phyloP scores from a whole-genome alignment of 169 alveolate species.

The Amoebophrya sp. region DNA sequence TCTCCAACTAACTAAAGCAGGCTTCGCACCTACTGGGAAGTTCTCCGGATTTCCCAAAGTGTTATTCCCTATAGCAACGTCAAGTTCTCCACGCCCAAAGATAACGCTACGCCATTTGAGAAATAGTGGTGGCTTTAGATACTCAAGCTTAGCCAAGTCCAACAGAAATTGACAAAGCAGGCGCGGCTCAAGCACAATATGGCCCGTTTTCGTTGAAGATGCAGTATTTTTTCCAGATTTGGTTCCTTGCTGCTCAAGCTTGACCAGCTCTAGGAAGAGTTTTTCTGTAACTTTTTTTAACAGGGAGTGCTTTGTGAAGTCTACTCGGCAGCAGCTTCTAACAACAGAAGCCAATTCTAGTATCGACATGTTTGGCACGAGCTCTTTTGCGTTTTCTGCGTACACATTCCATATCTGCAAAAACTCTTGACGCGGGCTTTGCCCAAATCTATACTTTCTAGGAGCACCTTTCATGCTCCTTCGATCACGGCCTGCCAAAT shows the following conservation, averaged over 20 bases:
- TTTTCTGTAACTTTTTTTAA: background rate
- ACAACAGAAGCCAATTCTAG: background rate
- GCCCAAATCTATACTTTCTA: too few relatives aligned
- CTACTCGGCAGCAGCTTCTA: background rate
- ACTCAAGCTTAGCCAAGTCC: background rate
- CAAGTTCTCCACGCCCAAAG: too few relatives aligned
- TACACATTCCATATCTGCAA: background rate
- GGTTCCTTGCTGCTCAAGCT: too few relatives aligned
- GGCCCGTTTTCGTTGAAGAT: too few relatives aligned
- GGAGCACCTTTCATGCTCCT: too few relatives aligned
- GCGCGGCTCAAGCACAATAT: background rate
- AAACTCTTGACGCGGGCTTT: background rate
- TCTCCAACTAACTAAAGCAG: background rate
- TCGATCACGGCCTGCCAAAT: too few relatives aligned
- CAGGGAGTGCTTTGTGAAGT: constrained; percentile 17
- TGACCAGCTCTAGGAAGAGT: too few relatives aligned
- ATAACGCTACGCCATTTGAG: background rate
- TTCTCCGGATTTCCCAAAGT: too few relatives aligned
- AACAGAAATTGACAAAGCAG: background rate
- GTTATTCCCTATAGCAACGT: too few relatives aligned
- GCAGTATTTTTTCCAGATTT: too few relatives aligned
- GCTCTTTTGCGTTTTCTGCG: background rate
- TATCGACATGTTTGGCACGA: background rate
- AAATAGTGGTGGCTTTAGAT: background rate
- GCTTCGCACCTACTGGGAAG: too few relatives aligned